Conservation (phyloP, 163 green algal species). For the Scenedesmus sp. region DNA sequence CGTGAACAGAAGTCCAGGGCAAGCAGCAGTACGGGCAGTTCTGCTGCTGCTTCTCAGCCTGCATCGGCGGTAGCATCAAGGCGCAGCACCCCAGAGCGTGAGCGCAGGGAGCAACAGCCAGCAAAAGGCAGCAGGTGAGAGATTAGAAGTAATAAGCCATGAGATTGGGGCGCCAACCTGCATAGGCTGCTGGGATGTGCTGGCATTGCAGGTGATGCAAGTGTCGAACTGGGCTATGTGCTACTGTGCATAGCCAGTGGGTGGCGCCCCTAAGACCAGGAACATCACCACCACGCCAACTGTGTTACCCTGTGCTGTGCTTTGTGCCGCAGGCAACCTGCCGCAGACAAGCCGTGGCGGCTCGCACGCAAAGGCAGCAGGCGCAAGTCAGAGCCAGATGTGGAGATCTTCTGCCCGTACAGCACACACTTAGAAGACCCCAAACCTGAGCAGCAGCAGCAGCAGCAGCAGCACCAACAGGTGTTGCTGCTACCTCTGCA, state of each 20-base stretch:
- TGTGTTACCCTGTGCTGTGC: not conserved
- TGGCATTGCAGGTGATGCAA: not conserved
- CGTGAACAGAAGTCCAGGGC: not conserved
- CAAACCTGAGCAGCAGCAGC: slow-evolving; percentile 21
- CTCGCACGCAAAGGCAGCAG: not conserved
- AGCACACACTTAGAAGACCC: not conserved
- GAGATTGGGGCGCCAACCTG: too few relatives aligned
- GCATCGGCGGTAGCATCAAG: not conserved
- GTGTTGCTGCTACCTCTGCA: too few relatives aligned
- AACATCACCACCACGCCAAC: too few relatives aligned
- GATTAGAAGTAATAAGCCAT: not conserved
- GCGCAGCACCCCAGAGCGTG: not conserved
- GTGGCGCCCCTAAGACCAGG: too few relatives aligned
- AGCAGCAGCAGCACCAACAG: slow-evolving; percentile 26
- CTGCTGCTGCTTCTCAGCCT: not conserved
- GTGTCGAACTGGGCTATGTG: not conserved
- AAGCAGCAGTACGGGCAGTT: not conserved
- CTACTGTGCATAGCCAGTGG: too few relatives aligned
- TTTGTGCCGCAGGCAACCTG: not conserved
- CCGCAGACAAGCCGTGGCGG: slow-evolving; percentile 16
- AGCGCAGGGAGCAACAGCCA: not conserved
- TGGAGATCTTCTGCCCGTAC: slow-evolving; percentile 15
- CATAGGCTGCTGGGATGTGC: too few relatives aligned
- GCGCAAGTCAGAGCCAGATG: not conserved
- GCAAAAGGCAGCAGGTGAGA: not conserved